Conservation (phyloP, 2,329 filamentous ascomycete genomes). For the Aspergillus transmontanensis region DNA sequence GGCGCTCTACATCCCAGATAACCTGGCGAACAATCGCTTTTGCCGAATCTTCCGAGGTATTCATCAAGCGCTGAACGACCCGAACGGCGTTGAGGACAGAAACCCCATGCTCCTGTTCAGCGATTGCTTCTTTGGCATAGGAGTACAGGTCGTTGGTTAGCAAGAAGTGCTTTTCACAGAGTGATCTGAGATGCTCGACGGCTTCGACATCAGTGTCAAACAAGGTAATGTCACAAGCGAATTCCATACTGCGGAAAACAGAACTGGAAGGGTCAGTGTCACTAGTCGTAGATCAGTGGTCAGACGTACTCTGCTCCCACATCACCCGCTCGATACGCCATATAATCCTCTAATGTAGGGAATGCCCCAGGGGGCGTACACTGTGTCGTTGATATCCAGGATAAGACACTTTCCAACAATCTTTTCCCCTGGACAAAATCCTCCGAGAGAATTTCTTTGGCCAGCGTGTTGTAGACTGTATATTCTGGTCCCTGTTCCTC, state of each 20-base stretch:
- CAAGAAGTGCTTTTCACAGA: constrained; percentile 16
- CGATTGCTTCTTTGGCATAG: constrained; percentile 16
- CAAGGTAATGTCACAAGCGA: constrained; percentile 1
- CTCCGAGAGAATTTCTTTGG: constrained; percentile 8
- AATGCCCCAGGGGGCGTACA: neutral
- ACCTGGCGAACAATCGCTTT: constrained; percentile 6
- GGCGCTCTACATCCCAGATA: constrained; percentile 14
- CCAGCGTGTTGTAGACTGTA: constrained; percentile 7
- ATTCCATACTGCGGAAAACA: constrained; percentile 14
- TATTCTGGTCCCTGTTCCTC: neutral
- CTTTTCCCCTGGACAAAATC: constrained; percentile 6
- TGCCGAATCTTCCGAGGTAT: neutral
- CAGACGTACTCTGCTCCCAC: constrained; percentile 13
- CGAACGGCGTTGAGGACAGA: constrained; percentile 15
- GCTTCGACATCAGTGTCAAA: neutral
- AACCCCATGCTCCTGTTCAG: constrained; percentile 1
- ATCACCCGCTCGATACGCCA: constrained; percentile 10
- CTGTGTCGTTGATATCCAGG: constrained; percentile 8
- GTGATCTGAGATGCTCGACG: neutral
- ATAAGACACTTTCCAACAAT: constrained; percentile 10
- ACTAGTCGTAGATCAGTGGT: neutral
- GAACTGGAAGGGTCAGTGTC: neutral
- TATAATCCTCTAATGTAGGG: constrained; percentile 10
- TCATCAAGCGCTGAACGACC: constrained; percentile 11
- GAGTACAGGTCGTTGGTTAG: constrained; percentile 22